Base-by-base conservation (phyloP, 805 yeast species). In the Lipomyces spencermartinsiae region DNA sequence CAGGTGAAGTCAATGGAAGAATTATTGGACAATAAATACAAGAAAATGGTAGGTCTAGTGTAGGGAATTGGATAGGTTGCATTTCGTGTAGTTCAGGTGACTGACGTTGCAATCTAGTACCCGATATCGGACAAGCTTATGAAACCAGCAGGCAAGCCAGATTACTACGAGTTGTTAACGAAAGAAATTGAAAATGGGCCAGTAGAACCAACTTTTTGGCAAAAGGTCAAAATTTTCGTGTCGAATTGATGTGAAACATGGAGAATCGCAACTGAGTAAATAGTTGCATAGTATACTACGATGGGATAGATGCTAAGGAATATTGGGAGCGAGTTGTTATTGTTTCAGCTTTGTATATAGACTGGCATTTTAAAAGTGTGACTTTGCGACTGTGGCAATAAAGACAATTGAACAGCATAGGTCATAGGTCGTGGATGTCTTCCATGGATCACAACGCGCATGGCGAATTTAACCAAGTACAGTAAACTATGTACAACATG, bases 91-190 rank as follows among this genome's bases (percentile, higher is more conserved):
- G 31, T 31, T 14, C 29, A 16, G 12, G 34, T 19, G 4, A 12
- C 54, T 58, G 25, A 58, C 54, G 4, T 58, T 16, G n/a, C 33
- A 10, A 14, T 14, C 8, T 34, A 70, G 73, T 70, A 57, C 46
- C 74, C 74, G 12, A 8, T 72, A 9, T 58, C 73, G 3, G 72
- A 72, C 56, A 71, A 68, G 22, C 51, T 69, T 4, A 46, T 73
- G 66, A 56, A 61, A 49, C 75, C 75, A 1, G 66, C 63, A 14
- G 69, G 74, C 39, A 69, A 73, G 29, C 75, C 75, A 10, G 59
- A 62, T 8, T 73, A 73, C 53, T 73, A 73, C 63, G 62, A 43
- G 14, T 35, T 43, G 19, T 56, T 72, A 12, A 43, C 19, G n/a
- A 31, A 61, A 12, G 73, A 73, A 25, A 53, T 72, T 14, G 56